phyloP scores from a whole-genome alignment of 768 basidiomycete genomes.

The Lactifluus volemus region DNA sequence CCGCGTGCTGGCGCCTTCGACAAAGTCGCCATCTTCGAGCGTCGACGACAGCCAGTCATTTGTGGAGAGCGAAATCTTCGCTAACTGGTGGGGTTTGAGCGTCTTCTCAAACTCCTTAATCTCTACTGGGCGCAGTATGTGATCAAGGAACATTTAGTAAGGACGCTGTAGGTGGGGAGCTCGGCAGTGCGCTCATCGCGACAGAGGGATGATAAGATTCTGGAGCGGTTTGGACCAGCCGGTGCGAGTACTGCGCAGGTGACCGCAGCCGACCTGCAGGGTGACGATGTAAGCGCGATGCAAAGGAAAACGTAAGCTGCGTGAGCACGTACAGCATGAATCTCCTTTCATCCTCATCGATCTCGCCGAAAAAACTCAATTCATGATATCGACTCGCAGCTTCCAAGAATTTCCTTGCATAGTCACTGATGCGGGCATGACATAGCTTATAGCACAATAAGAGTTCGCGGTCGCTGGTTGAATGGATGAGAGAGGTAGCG shows the following conservation, averaged over 20 bases:
- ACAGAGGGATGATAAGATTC: conserved; percentile 85
- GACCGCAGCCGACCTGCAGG: conserved; percentile 71
- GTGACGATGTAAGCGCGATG: neutral
- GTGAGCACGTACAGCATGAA: conserved; percentile 69
- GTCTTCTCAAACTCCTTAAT: conserved; percentile 83
- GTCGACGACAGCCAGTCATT: conserved; percentile 72
- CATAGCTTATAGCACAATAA: conserved; percentile 82
- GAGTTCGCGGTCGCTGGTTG: conserved; percentile 69
- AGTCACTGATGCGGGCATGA: conserved; percentile 92
- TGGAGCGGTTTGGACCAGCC: conserved; percentile 92
- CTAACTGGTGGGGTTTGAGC: conserved; percentile 88
- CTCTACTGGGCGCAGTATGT: conserved; percentile 85
- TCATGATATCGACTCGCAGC: conserved; percentile 94
- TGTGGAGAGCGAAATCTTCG: conserved; percentile 77
- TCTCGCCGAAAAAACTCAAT: conserved; percentile 80
- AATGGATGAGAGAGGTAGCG: conserved; percentile 82
- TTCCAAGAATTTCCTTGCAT: conserved; percentile 85
- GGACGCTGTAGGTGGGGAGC: conserved; percentile 78
- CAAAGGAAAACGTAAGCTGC: neutral
- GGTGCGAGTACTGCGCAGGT: conserved; percentile 96
- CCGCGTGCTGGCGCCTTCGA: conserved; percentile 56
- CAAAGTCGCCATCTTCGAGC: conserved; percentile 47
- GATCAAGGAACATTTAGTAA: conserved; percentile 99
- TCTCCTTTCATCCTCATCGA: conserved; percentile 88
- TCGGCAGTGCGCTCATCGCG: conserved; percentile 85